Percentiles rank a stretch among this genome's conserved stretches.
Conservation (phyloP, 768 basidiomycete species). For the Lactarius akahatsu region DNA sequence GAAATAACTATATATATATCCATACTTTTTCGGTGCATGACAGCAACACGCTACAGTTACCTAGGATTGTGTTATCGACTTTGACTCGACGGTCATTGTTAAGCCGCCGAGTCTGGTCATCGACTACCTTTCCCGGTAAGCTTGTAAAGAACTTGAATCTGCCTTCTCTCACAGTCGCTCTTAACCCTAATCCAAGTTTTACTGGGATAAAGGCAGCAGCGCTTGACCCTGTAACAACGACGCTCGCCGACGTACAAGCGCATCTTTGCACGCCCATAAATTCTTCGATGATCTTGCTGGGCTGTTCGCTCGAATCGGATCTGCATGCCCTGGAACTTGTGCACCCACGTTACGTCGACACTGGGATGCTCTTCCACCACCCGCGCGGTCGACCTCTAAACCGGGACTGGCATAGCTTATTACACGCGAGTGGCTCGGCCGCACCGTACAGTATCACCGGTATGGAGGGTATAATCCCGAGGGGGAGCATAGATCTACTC, state of each 20-base stretch:
- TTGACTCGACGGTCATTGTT: not conserved
- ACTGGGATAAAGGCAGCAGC: conserved; percentile 39
- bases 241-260: conserved; percentile 61
- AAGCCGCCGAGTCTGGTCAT: not conserved
- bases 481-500: conserved; percentile 88
- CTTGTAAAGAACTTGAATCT: too few relatives aligned
- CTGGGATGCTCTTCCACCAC: conserved; percentile 86
- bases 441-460: conserved; percentile 83
- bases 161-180: too few relatives aligned
- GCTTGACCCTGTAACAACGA: conserved; percentile 33
- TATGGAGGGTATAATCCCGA: conserved; percentile 91
- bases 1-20: too few relatives aligned
- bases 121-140: not conserved
- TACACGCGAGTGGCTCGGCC: conserved; percentile 86
- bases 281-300: conserved; percentile 74
- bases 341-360: conserved; percentile 89
- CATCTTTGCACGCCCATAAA: conserved; percentile 61
- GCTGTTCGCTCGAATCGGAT: conserved; percentile 95
- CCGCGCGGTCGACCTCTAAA: conserved; percentile 92
- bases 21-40: not conserved
- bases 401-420: conserved; percentile 93
- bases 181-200: conserved; percentile 52
- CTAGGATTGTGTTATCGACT: not conserved
- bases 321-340: conserved; percentile 82
- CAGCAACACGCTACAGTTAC: not conserved